These are phyloP conservation scores for Diaporthe amygdali DNA, from an alignment of 2,329 filamentous ascomycete species.

Conservation along the genomic window DNA sequence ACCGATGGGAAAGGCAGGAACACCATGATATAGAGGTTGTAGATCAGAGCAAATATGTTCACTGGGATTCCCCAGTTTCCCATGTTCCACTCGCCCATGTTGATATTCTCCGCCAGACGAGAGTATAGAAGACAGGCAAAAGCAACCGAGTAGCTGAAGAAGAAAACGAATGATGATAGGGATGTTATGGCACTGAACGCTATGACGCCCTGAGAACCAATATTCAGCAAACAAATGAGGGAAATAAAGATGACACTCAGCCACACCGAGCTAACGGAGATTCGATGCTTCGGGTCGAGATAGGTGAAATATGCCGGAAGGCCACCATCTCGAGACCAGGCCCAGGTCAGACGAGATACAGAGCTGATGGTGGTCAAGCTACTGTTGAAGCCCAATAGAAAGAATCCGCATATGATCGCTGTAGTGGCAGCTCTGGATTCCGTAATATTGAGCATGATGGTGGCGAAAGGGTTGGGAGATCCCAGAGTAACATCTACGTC, in stretches of 20 bases:
- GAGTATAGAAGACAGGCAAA: too few species aligned
- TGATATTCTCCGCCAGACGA: too few species aligned
- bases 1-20: too few species aligned
- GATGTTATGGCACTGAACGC: slow-evolving; percentile 45
- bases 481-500: slow-evolving; percentile 38
- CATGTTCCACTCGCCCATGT: too few species aligned
- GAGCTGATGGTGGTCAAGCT: slow-evolving; percentile 49
- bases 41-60: too few species aligned
- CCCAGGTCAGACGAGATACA: slow-evolving; percentile 52
- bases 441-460: slow-evolving; percentile 45
- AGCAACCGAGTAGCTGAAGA: too few species aligned
- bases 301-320: slow-evolving; percentile 24
- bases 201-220: slow-evolving; percentile 39
- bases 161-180: too few species aligned
- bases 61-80: too few species aligned
- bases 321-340: slow-evolving; percentile 52
- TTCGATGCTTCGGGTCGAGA: slow-evolving; percentile 36
- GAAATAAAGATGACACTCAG: slow-evolving; percentile 38
- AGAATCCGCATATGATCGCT: slow-evolving; percentile 43
- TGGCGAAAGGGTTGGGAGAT: slow-evolving; percentile 45
- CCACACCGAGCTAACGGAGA: slow-evolving; percentile 43
- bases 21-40: too few species aligned
- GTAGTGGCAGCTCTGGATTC: slow-evolving; percentile 45
- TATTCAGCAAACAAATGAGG: slow-evolving; percentile 42
- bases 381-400: slow-evolving; percentile 43